Conservation (phyloP, 176 grass and related monocot genomes). For the Alloteropsis semialata region DNA sequence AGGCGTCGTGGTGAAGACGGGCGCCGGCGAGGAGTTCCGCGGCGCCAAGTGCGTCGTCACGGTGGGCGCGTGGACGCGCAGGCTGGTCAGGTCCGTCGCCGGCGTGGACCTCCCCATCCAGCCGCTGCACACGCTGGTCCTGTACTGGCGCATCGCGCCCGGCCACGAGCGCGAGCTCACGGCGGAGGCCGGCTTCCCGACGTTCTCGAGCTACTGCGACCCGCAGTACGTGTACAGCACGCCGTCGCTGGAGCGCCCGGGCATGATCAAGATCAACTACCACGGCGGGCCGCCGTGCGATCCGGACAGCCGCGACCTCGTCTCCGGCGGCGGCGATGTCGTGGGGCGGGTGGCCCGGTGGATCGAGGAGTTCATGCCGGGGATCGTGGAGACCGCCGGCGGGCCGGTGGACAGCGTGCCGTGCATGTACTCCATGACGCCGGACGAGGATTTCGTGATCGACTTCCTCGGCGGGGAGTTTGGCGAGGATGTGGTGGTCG, state of each 20-base stretch:
- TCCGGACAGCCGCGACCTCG: slow-evolving; percentile 51
- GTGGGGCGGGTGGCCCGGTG: slow-evolving; percentile 26
- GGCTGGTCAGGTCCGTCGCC: slow-evolving; percentile 24
- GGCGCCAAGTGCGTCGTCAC: slow-evolving; percentile 49
- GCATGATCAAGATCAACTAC: slow-evolving; percentile 70
- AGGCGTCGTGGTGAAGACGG: slow-evolving; percentile 25
- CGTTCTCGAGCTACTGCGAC: slow-evolving; percentile 60
- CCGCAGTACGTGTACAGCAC: slow-evolving; percentile 49
- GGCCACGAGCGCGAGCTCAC: slow-evolving; percentile 34
- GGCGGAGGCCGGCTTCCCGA: slow-evolving; percentile 49
- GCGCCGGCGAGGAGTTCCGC: slow-evolving; percentile 24
- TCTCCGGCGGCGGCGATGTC: not conserved
- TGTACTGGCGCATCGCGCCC: slow-evolving; percentile 64
- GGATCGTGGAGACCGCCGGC: slow-evolving; percentile 11
- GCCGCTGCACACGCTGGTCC: slow-evolving; percentile 38
- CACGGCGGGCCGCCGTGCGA: slow-evolving; percentile 60
- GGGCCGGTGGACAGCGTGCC: slow-evolving; percentile 36
- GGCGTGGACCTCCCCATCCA: slow-evolving; percentile 50
- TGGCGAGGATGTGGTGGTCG: slow-evolving; percentile 50
- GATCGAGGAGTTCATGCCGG: slow-evolving; percentile 46
- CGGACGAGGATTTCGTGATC: slow-evolving; percentile 67
- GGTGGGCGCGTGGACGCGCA: slow-evolving; percentile 48
- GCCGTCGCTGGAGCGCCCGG: slow-evolving; percentile 58
- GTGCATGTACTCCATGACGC: slow-evolving; percentile 86
- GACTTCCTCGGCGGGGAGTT: slow-evolving; percentile 60